A percentile compares a stretch with the other conserved stretches of the same genome.
Conservation (phyloP, 2,329 filamentous ascomycete species). For the Trichoderma guizhouense region DNA sequence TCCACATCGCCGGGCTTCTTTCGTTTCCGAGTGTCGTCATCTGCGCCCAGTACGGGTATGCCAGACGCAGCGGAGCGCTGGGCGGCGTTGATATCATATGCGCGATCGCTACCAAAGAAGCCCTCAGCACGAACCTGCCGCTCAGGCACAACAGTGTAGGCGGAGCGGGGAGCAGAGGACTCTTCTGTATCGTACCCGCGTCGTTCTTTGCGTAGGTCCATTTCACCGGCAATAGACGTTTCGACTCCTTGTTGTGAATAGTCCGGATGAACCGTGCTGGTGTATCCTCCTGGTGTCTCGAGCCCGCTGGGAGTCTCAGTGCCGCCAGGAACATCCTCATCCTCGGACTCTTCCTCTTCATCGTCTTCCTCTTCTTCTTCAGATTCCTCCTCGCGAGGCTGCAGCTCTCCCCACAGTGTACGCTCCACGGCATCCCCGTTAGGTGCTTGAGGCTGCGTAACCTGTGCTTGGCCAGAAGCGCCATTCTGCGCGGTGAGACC, state of each 20-base stretch:
- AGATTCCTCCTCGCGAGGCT: conserved; percentile 72
- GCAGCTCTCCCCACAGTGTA: conserved; percentile 87
- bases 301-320: conserved; percentile 72
- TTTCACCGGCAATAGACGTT: conserved; percentile 77
- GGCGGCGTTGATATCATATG: conserved; percentile 72
- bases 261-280: conserved; percentile 77
- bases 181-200: conserved; percentile 88
- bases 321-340: conserved; percentile 61
- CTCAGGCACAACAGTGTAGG: conserved; percentile 88
- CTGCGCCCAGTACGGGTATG: conserved; percentile 73
- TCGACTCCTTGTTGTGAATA: conserved; percentile 61
- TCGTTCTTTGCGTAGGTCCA: conserved; percentile 81
- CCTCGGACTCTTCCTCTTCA: conserved; percentile 67
- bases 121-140: conserved; percentile 80
- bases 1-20: conserved; percentile 98
- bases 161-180: conserved; percentile 66
- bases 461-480: conserved; percentile 36
- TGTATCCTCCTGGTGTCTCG: conserved; percentile 77
- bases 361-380: conserved; percentile 75
- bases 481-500: conserved; percentile 59
- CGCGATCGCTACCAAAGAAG: conserved; percentile 93
- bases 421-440: conserved; percentile 79
- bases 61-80: conserved; percentile 40
- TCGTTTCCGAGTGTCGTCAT: conserved; percentile 74
- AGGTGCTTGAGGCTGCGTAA: conserved; percentile 37